Evolutionary conservation across 805 yeast genomes (phyloP).

Genomic region (Yarrowia hollandica): DNA sequence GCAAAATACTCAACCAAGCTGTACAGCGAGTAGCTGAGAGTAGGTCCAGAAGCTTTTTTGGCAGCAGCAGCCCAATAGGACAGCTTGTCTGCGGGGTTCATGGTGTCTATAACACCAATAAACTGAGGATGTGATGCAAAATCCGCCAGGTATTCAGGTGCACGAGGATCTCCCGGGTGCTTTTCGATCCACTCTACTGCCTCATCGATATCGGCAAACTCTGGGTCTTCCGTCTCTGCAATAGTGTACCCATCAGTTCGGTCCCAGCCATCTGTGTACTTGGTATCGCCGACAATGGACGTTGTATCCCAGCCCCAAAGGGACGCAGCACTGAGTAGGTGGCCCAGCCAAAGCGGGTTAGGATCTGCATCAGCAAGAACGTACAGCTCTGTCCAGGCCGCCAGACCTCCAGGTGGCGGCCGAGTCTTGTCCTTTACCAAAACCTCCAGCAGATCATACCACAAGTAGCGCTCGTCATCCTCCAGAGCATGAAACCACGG

Average conservation of each 20-base stretch:
- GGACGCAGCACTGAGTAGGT: slow-evolving; percentile 2
- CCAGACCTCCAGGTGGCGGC: slow-evolving; percentile 1
- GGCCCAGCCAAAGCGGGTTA: background rate
- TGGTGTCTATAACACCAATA: background rate
- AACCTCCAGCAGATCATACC: slow-evolving; percentile 11
- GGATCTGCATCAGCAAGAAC: slow-evolving; percentile 11
- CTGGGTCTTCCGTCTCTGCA: background rate
- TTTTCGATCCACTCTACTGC: background rate
- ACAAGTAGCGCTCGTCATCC: background rate
- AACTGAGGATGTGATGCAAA: slow-evolving; percentile 1
- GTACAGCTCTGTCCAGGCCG: background rate
- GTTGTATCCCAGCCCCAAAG: slow-evolving; percentile 24
- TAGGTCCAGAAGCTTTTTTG: background rate
- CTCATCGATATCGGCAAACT: slow-evolving; percentile 10
- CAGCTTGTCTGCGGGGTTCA: background rate
- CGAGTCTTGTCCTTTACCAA: background rate
- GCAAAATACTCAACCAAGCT: slow-evolving; percentile 8
- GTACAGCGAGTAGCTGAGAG: slow-evolving; percentile 9
- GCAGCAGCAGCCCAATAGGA: slow-evolving; percentile 22
- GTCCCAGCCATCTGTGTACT: slow-evolving; percentile 6
- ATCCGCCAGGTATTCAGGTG: background rate
- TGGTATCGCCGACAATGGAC: slow-evolving; percentile 12
- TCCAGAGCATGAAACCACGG: background rate
- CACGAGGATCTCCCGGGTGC: slow-evolving; percentile 6
- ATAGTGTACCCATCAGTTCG: background rate